Evolutionary conservation across 2,329 filamentous ascomycete genomes (phyloP).

Genomic region (Neonectria punicea): DNA sequence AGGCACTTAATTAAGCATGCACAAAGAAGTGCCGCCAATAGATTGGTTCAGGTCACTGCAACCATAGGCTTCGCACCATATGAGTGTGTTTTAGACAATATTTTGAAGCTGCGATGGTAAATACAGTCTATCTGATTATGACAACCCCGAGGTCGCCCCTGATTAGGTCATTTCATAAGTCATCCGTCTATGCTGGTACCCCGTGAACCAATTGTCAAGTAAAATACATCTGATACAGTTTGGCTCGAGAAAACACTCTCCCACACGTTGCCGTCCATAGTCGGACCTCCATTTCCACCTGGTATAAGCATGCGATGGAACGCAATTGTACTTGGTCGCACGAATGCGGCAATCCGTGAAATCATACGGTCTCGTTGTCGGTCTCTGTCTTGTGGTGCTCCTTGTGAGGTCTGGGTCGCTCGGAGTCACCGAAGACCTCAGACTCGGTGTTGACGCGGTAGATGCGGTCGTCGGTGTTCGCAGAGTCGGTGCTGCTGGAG

Average conservation of each 20-base stretch:
- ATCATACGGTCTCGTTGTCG: slow-evolving; percentile 33
- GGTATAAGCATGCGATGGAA: background rate
- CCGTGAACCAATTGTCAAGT: background rate
- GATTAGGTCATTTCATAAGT: slow-evolving; percentile 16
- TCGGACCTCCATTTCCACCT: background rate
- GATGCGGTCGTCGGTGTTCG: slow-evolving; percentile 22
- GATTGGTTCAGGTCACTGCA: background rate
- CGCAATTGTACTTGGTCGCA: background rate
- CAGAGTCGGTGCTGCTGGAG: slow-evolving; percentile 33
- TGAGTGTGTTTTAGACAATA: background rate
- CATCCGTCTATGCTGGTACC: slow-evolving; percentile 15
- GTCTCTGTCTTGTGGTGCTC: slow-evolving; percentile 35
- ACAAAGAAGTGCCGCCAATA: background rate
- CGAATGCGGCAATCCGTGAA: background rate
- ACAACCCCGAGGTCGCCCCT: slow-evolving; percentile 5
- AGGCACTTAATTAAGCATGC: no score
- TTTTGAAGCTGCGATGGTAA: background rate
- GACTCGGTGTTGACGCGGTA: slow-evolving; percentile 36
- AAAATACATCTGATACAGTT: slow-evolving; percentile 6
- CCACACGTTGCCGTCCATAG: background rate
- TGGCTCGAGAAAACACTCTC: background rate
- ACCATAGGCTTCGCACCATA: background rate
- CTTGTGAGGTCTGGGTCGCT: slow-evolving; percentile 34
- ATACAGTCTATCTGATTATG: slow-evolving; percentile 8
- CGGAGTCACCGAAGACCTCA: slow-evolving; percentile 40